Conservation (phyloP, 805 yeast genomes). For the Kuraishia molischiana region DNA sequence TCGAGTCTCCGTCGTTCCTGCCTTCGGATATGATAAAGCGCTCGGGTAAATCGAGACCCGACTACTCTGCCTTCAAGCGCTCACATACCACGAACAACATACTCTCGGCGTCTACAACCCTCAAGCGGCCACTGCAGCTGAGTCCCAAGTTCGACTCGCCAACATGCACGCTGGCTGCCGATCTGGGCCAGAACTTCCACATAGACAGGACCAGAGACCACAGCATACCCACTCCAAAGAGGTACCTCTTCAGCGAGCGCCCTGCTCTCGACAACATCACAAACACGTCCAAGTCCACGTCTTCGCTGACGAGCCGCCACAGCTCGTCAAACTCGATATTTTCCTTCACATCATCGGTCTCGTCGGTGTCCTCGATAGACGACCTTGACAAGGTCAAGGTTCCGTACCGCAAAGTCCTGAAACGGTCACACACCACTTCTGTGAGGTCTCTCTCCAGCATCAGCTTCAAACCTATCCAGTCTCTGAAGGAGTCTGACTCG, state of each 20-base stretch:
- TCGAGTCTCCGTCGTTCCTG: conserved; percentile 1
- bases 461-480: neutral
- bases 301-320: too few relatives aligned
- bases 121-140: conserved; percentile 1
- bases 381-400: too few relatives aligned
- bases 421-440: neutral
- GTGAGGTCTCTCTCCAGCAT: neutral
- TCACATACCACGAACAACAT: neutral
- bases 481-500: neutral
- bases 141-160: conserved; percentile 2
- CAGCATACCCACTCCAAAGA: conserved; percentile 1
- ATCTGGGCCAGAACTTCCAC: conserved; percentile 3
- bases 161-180: conserved; percentile 2
- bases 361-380: too few relatives aligned
- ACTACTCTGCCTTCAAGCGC: neutral
- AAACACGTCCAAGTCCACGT: too few relatives aligned
- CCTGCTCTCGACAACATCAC: too few relatives aligned
- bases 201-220: neutral
- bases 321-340: conserved; percentile 1
- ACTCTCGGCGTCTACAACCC: neutral
- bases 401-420: neutral
- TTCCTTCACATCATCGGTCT: conserved; percentile 1
- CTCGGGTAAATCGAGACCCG: conserved; percentile 1
- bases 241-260: conserved; percentile 1
- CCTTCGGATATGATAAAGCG: neutral